Evolutionary conservation across 345 rosid genomes (phyloP).

Genomic region (Trapa incisa): DNA sequence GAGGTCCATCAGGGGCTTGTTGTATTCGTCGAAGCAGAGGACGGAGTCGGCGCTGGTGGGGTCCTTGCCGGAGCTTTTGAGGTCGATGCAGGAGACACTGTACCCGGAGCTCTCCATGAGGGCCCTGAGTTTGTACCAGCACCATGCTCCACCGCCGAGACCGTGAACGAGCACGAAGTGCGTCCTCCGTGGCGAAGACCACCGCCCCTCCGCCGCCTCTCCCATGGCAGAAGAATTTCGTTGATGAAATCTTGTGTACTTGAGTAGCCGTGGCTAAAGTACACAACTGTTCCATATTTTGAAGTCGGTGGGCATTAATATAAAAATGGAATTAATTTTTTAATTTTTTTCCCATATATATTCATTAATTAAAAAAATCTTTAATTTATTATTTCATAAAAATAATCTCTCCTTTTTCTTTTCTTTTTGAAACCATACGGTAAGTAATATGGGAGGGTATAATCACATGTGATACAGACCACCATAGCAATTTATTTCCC

Average conservation of each 20-base stretch:
- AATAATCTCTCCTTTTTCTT: background rate
- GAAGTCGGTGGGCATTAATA: no score
- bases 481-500: background rate
- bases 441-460: background rate
- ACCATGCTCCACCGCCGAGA: slow-evolving; percentile 71
- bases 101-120: slow-evolving; percentile 73
- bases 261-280: no score
- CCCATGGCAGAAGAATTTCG: slow-evolving; percentile 17
- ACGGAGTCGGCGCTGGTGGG: slow-evolving; percentile 33
- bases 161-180: slow-evolving; percentile 90
- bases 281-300: no score
- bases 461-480: background rate
- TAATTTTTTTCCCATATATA: no score
- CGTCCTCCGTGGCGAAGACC: slow-evolving; percentile 4
- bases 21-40: slow-evolving; percentile 55
- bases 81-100: slow-evolving; percentile 71
- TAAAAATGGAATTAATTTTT: no score
- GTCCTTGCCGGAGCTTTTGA: slow-evolving; percentile 55
- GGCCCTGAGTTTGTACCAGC: slow-evolving; percentile 78
- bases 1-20: slow-evolving; percentile 57
- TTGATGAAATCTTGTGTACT: no score
- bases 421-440: background rate
- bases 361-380: no score
- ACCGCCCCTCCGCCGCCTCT: slow-evolving; percentile 13
- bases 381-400: no score